These are phyloP conservation scores for Exophiala sideris DNA, from an alignment of 2,329 filamentous ascomycete genomes.

Conservation along the genomic window DNA sequence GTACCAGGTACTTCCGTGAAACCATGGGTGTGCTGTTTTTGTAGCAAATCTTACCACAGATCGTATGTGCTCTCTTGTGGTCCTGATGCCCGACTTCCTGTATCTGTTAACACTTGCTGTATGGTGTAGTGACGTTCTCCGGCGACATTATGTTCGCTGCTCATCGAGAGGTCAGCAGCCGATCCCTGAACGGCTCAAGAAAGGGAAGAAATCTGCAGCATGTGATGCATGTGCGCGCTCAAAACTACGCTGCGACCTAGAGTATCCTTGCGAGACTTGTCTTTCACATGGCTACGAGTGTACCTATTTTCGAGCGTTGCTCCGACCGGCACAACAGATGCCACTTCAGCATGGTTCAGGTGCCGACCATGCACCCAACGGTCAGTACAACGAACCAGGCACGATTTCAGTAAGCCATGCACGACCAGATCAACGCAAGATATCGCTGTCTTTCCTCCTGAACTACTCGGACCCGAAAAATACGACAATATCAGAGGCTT, in stretches of 20 bases:
- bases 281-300: conserved; percentile 7
- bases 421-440: conserved; percentile 1
- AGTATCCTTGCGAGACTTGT: conserved; percentile 9
- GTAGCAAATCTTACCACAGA: conserved; percentile 10
- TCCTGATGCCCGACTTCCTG: not conserved
- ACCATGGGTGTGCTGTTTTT: conserved; percentile 11
- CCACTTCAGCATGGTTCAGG: too few relatives aligned
- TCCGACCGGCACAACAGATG: too few relatives aligned
- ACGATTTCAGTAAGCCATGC: not conserved
- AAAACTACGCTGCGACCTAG: conserved; percentile 6
- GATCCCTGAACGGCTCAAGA: conserved; percentile 8
- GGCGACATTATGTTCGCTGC: conserved; percentile 9
- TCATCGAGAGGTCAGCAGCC: conserved; percentile 4
- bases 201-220: conserved; percentile 9
- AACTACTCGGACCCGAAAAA: conserved; percentile 6
- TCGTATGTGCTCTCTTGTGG: conserved; percentile 1
- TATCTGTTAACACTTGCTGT: not conserved
- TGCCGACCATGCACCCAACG: too few relatives aligned
- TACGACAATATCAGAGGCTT: conserved; percentile 3
- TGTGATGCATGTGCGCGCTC: conserved; percentile 9
- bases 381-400: not conserved
- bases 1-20: too few relatives aligned
- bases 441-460: conserved; percentile 5
- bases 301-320: conserved; percentile 1
- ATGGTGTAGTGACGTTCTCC: conserved; percentile 6